Conservation (phyloP, 2,329 filamentous ascomycete species). For the Beauveria scarabaeidicola region DNA sequence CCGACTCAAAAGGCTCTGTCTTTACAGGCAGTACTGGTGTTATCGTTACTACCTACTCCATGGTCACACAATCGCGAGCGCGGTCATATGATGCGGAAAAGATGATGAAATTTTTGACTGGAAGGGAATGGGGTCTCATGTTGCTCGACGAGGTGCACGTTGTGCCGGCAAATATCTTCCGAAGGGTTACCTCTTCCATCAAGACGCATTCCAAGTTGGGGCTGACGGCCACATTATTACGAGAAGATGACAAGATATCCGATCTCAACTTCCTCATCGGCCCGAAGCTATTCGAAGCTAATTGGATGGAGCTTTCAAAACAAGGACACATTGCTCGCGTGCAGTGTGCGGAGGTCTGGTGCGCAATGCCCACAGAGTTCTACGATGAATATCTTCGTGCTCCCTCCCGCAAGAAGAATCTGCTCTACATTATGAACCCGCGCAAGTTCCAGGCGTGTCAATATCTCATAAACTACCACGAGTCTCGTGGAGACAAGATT, state of each 20-base stretch:
- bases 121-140: slow-evolving; percentile 94
- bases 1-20: slow-evolving; percentile 70
- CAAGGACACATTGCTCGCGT: slow-evolving; percentile 96
- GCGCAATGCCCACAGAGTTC: slow-evolving; percentile 97
- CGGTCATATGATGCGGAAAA: slow-evolving; percentile 89
- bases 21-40: slow-evolving; percentile 89
- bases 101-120: slow-evolving; percentile 91
- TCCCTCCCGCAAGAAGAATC: slow-evolving; percentile 38
- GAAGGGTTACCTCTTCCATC: slow-evolving; percentile 85
- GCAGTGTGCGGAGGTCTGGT: slow-evolving; percentile 98
- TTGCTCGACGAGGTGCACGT: slow-evolving; percentile 97
- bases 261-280: slow-evolving; percentile 97
- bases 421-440: slow-evolving; percentile 94
- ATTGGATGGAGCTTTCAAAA: slow-evolving; percentile 98
- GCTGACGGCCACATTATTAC: slow-evolving; percentile 82
- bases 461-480: slow-evolving; percentile 97
- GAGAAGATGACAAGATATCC: slow-evolving; percentile 97
- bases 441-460: slow-evolving; percentile 95
- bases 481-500: slow-evolving; percentile 89
- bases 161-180: slow-evolving; percentile 91
- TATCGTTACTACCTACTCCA: slow-evolving; percentile 95
- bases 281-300: slow-evolving; percentile 94
- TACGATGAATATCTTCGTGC: slow-evolving; percentile 85
- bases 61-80: slow-evolving; percentile 89
- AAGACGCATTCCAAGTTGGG: slow-evolving; percentile 94